Percentiles rank a stretch among this genome's conserved stretches.
Evolutionary conservation across 306 rosid genomes (phyloP).

Genomic region (Sesbania bispinosa): DNA sequence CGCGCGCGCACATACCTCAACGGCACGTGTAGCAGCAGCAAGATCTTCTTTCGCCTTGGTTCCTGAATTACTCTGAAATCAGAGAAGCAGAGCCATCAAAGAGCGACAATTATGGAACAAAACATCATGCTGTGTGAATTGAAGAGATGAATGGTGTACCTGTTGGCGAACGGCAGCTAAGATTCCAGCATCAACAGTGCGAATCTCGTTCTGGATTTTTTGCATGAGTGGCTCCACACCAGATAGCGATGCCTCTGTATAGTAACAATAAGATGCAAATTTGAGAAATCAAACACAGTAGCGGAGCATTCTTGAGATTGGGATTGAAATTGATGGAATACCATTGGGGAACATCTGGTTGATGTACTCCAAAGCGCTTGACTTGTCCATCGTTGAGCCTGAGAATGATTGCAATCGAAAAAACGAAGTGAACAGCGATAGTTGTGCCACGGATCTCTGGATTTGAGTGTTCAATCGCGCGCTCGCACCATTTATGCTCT

Average conservation of each 20-base stretch:
- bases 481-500: background rate
- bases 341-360: slow-evolving; percentile 99
- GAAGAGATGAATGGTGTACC: slow-evolving; percentile 31
- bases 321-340: slow-evolving; percentile 8
- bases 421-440: slow-evolving; percentile 5
- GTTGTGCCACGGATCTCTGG: slow-evolving; percentile 11
- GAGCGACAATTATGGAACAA: background rate
- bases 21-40: slow-evolving; percentile 90
- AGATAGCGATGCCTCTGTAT: slow-evolving; percentile 76
- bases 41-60: slow-evolving; percentile 98
- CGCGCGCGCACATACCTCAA: slow-evolving; percentile 51
- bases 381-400: slow-evolving; percentile 71
- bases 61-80: slow-evolving; percentile 90
- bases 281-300: background rate
- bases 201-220: slow-evolving; percentile 91
- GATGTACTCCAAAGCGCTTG: slow-evolving; percentile 92
- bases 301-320: background rate
- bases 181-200: slow-evolving; percentile 88
- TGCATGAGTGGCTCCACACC: slow-evolving; percentile 99
- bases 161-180: slow-evolving; percentile 93
- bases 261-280: background rate
- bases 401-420: slow-evolving; percentile 6
- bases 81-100: slow-evolving; percentile 32
- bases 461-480: background rate
- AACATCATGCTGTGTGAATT: background rate